A percentile compares a stretch with the other conserved stretches of the same genome.
Conservation (phyloP, 2,329 filamentous ascomycete genomes). For the Aspergillus amoenus region DNA sequence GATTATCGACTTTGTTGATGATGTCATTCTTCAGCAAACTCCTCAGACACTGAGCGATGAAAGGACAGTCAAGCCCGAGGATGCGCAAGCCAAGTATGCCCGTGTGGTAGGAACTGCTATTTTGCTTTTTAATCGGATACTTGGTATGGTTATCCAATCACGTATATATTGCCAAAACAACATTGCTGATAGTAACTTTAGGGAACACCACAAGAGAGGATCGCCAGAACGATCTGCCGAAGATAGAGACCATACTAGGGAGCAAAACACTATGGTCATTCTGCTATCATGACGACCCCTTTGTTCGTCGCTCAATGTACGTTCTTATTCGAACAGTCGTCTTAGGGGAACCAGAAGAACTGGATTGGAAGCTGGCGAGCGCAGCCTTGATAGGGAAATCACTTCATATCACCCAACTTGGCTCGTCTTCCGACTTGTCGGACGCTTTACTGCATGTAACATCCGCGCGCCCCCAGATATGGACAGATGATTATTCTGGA, state of each 20-base stretch:
- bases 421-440: conserved; percentile 71
- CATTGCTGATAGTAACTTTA: conserved; percentile 22
- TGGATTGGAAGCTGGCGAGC: conserved; percentile 66
- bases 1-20: conserved; percentile 78
- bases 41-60: conserved; percentile 83
- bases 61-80: conserved; percentile 77
- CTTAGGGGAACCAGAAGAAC: conserved; percentile 45
- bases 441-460: conserved; percentile 68
- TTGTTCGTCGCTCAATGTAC: conserved; percentile 59
- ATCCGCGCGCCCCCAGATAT: conserved; percentile 63
- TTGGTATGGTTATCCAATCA: conserved; percentile 37
- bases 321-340: conserved; percentile 54
- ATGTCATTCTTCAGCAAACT: conserved; percentile 76
- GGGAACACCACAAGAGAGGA: conserved; percentile 47
- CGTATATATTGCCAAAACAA: neutral
- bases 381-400: conserved; percentile 72
- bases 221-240: conserved; percentile 58
- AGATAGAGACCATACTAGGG: conserved; percentile 66
- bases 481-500: conserved; percentile 65
- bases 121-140: conserved; percentile 54
- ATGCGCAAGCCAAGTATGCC: conserved; percentile 81
- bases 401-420: conserved; percentile 68
- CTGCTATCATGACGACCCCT: conserved; percentile 55
- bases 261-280: conserved; percentile 63
- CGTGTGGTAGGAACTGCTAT: conserved; percentile 68